These are phyloP conservation scores for Dioscorea cayenensis DNA, from an alignment of 116 monocot species.

Conservation along the genomic window DNA sequence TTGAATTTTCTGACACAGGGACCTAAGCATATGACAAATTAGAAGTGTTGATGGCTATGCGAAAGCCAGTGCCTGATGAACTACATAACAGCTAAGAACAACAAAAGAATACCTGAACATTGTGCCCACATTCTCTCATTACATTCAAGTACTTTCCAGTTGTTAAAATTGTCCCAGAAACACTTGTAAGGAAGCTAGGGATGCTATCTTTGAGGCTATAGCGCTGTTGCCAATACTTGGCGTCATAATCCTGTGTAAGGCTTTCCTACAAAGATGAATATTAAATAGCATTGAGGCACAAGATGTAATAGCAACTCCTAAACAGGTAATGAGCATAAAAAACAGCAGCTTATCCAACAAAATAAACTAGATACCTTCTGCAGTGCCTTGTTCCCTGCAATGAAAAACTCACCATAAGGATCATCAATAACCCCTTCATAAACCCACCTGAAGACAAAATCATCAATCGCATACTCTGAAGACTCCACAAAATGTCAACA, in stretches of 20 bases:
- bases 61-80: not conserved
- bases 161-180: slow-evolving; percentile 77
- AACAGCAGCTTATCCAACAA: not conserved
- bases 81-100: not conserved
- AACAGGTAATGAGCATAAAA: not conserved
- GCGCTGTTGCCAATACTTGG: slow-evolving; percentile 92
- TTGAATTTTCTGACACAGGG: slow-evolving; percentile 70
- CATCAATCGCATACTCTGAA: not conserved
- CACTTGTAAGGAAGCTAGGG: slow-evolving; percentile 86
- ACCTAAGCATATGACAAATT: slow-evolving; percentile 37
- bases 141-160: slow-evolving; percentile 99
- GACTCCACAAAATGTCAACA: not conserved
- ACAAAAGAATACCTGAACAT: slow-evolving; percentile 63
- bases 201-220: slow-evolving; percentile 86
- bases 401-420: slow-evolving; percentile 95
- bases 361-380: slow-evolving; percentile 57
- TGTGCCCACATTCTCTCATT: slow-evolving; percentile 97
- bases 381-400: slow-evolving; percentile 88
- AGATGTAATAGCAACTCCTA: not conserved
- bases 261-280: slow-evolving; percentile 61
- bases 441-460: slow-evolving; percentile 57
- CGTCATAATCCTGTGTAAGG: slow-evolving; percentile 89
- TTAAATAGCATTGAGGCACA: not conserved
- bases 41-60: not conserved
- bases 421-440: slow-evolving; percentile 97